Evolutionary conservation across 164 flowering plant species (phyloP), one percentile per base, ranked within the genome.

Genomic region (Umbellularia californica): DNA sequence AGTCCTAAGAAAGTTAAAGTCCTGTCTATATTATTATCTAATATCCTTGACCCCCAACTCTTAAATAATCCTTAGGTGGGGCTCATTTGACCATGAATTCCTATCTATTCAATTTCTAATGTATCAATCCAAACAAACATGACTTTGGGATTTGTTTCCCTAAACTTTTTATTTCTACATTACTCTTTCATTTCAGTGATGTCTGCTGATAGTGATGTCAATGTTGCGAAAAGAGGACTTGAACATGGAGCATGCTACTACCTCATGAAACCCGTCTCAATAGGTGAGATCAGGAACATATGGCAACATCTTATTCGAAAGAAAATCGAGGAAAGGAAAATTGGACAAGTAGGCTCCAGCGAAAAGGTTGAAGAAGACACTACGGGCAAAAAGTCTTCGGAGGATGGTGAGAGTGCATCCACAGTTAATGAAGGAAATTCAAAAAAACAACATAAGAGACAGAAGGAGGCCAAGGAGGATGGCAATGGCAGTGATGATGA

Each of bases 191-290:
- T 2, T 66, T 62, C 88, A 94, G 98, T 94, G 97, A 94, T 94
- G 98, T 94, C 98, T 63, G 97, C 90, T 14, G 97, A 92, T 78
- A 94, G 95, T 50, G 98, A 92, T 78, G 89, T 91, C 14, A 90
- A 90, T 78, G 82, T 97, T 72, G 98, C 93, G 28, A 90, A 88
- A 94, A 91, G 89, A 80, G 98, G 98, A 0, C 92, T 94, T 47
- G 93, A 92, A 69, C 97, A 94, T 75, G 98, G 98, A 41, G 98
- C 98, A 1, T 94, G 97, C 69, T 97, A 91, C 76, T 94, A 94
- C 78, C 94, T 94, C 41, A 91, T 92, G 12, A 94, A 94, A 82
- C 98, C 98, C 0, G 87, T 94, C 69, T 78, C 94, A 70, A 87
- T 94, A 94, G 88, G 92, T 79, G 97, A 94, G 74, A 91, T 94